Evolutionary conservation across 306 rosid genomes (phyloP).

Genomic region (Crotalaria pallida): DNA sequence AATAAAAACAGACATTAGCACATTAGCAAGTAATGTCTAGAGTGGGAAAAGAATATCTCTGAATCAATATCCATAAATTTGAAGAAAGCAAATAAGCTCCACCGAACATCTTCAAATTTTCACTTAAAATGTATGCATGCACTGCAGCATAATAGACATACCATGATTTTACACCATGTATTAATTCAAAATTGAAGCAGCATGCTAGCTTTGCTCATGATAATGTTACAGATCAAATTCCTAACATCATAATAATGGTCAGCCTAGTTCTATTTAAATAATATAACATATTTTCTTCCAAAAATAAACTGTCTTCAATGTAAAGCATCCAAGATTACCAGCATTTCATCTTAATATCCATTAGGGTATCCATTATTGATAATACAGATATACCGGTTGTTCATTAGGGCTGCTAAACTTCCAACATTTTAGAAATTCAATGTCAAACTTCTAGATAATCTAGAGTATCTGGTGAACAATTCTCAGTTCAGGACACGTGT

Average conservation of each 20-base stretch:
- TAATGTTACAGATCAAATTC: not conserved
- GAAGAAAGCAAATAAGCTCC: not conserved
- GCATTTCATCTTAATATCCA: too few relatives aligned
- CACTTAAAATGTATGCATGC: not conserved
- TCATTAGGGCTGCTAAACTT: not conserved
- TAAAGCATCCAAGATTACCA: not conserved
- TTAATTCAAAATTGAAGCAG: not conserved
- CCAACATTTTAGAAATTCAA: not conserved
- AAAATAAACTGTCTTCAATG: not conserved
- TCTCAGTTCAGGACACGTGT: not conserved
- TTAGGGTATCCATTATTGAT: too few relatives aligned
- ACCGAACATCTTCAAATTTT: not conserved
- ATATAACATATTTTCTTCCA: not conserved
- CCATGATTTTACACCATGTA: not conserved
- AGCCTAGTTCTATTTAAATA: not conserved
- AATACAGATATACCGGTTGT: not conserved
- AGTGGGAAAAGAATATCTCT: not conserved
- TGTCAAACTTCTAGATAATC: not conserved
- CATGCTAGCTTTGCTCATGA: not conserved
- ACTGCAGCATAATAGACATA: not conserved
- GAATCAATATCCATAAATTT: not conserved
- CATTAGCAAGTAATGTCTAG: too few relatives aligned
- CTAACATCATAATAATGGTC: not conserved
- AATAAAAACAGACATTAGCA: not conserved
- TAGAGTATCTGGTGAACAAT: not conserved